These are phyloP conservation scores for Candida berthetii DNA, from an alignment of 805 yeast species.

Conservation along the genomic window DNA sequence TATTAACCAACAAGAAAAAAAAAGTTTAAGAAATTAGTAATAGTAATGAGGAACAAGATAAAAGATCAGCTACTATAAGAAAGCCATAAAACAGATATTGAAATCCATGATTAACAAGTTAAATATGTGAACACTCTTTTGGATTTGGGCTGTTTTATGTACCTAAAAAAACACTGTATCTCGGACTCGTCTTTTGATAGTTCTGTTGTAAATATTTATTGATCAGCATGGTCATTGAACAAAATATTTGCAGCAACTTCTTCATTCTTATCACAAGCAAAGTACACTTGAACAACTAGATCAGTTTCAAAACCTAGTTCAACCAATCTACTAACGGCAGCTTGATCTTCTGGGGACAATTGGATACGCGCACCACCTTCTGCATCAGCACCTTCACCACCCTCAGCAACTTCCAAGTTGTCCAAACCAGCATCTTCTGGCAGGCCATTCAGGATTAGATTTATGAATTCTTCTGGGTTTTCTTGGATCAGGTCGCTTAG, in stretches of 20 bases:
- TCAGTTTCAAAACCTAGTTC: conserved; percentile 90
- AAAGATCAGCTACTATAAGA: too few relatives aligned
- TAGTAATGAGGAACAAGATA: too few relatives aligned
- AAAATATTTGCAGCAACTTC: conserved; percentile 92
- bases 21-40: too few relatives aligned
- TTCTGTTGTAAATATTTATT: too few relatives aligned
- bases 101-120: too few relatives aligned
- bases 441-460: conserved; percentile 53
- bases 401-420: conserved; percentile 27
- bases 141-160: too few relatives aligned
- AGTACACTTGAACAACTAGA: conserved; percentile 85
- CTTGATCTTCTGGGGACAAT: conserved; percentile 78
- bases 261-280: conserved; percentile 98
- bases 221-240: conserved; percentile 51
- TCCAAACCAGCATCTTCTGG: conserved; percentile 20
- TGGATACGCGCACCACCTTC: conserved; percentile 39
- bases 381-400: conserved; percentile 28
- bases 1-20: neutral
- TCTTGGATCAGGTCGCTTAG: conserved; percentile 71
- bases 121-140: too few relatives aligned
- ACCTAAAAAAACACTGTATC: too few relatives aligned
- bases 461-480: conserved; percentile 86
- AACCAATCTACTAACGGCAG: conserved; percentile 83
- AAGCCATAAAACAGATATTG: too few relatives aligned
- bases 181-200: too few relatives aligned